Evolutionary conservation across 768 basidiomycete species (phyloP).

Genomic region (Tylopilus balloui): DNA sequence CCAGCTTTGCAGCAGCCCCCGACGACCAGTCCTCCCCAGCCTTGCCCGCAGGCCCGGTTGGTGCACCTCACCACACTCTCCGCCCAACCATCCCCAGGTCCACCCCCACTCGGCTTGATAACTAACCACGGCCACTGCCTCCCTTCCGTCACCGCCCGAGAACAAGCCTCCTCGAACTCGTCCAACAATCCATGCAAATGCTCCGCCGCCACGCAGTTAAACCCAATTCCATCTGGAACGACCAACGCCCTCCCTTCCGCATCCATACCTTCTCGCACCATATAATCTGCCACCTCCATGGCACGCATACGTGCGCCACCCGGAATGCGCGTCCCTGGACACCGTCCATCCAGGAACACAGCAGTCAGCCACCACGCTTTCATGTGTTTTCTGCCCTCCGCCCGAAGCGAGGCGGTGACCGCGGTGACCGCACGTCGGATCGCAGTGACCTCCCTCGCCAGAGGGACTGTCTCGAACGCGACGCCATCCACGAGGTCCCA

Average conservation of each 20-base stretch:
- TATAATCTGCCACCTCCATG: constrained; percentile 41
- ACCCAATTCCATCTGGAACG: constrained; percentile 55
- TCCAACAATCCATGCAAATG: constrained; percentile 39
- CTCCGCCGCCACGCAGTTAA: constrained; percentile 64
- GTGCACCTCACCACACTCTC: constrained; percentile 27
- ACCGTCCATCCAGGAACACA: constrained; percentile 52
- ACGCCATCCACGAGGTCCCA: constrained; percentile 60
- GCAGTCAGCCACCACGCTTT: constrained; percentile 78
- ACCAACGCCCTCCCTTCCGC: constrained; percentile 15
- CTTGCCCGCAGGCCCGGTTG: constrained; percentile 12
- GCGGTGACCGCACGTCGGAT: constrained; percentile 55
- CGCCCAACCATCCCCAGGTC: constrained; percentile 34
- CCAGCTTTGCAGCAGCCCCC: constrained; percentile 71
- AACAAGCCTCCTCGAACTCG: constrained; percentile 32
- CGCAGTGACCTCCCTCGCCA: constrained; percentile 59
- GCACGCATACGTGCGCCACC: constrained; percentile 28
- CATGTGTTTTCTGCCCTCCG: constrained; percentile 17
- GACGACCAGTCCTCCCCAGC: constrained; percentile 51
- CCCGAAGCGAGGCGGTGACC: constrained; percentile 29
- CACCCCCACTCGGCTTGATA: constrained; percentile 68
- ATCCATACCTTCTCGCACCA: constrained; percentile 28
- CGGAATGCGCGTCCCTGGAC: constrained; percentile 36
- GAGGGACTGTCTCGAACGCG: constrained; percentile 77
- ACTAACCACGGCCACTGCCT: constrained; percentile 47
- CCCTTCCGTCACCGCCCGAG: constrained; percentile 7